Percentiles rank a stretch among this genome's conserved stretches.
phyloP scores from a whole-genome alignment of 257 asterid genomes.

The Petunia secreta region DNA sequence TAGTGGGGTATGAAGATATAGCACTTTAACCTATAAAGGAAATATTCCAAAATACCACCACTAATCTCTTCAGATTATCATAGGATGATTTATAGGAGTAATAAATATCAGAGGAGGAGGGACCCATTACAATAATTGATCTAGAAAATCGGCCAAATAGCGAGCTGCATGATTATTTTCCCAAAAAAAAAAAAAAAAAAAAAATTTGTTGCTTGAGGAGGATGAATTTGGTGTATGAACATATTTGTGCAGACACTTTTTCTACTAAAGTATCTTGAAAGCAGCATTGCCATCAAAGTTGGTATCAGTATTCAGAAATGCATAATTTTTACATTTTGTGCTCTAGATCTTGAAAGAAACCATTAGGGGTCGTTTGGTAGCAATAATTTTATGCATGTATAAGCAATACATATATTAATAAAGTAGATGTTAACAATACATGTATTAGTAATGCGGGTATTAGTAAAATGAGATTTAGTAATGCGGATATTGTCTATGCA shows the following conservation, averaged over 20 bases:
- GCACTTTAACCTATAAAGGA: background rate
- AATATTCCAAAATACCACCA: constrained; percentile 19
- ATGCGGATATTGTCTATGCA: too few relatives aligned
- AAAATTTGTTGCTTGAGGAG: background rate
- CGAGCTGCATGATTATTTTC: background rate
- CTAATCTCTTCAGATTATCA: constrained; percentile 29
- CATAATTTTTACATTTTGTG: background rate
- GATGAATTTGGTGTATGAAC: background rate
- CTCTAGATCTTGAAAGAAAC: background rate
- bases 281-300: background rate
- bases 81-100: constrained; percentile 5
- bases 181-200: too few relatives aligned
- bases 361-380: too few relatives aligned
- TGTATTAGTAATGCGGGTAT: too few relatives aligned
- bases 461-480: too few relatives aligned
- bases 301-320: background rate
- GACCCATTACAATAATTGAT: background rate
- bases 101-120: background rate
- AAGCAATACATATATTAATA: too few relatives aligned
- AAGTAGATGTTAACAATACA: too few relatives aligned
- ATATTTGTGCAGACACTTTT: background rate
- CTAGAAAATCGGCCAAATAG: background rate
- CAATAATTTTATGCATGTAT: too few relatives aligned
- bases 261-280: background rate
- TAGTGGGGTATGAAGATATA: constrained; percentile 28